Percentiles rank a stretch among this genome's conserved stretches.
phyloP scores from a whole-genome alignment of 2,329 filamentous ascomycete species.

The Aspergillus amoenus region DNA sequence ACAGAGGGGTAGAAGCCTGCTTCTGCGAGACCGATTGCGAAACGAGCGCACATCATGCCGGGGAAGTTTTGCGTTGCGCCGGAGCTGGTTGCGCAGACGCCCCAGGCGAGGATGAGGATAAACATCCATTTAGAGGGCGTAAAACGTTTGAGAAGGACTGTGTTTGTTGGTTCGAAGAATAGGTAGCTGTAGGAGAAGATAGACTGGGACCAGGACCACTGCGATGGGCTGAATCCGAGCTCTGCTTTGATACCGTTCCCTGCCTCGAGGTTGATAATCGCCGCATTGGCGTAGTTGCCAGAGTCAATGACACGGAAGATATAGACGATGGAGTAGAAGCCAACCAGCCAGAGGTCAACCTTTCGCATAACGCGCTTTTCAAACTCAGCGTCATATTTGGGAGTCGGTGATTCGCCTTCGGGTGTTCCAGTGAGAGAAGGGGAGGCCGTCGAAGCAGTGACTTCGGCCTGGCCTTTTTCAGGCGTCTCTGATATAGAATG shows the following conservation, averaged over 20 bases:
- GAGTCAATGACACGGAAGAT: slow-evolving; percentile 43
- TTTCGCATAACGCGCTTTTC: slow-evolving; percentile 35
- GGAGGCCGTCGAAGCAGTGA: not conserved
- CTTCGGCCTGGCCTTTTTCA: not conserved
- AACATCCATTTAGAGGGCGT: slow-evolving; percentile 39
- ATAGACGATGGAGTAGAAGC: slow-evolving; percentile 39
- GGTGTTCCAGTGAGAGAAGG: not conserved
- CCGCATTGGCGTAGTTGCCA: slow-evolving; percentile 42
- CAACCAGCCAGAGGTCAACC: slow-evolving; percentile 32
- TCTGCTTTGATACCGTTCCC: slow-evolving; percentile 43
- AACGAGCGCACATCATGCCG: slow-evolving; percentile 41
- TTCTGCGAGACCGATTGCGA: slow-evolving; percentile 39
- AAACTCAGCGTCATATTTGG: slow-evolving; percentile 14
- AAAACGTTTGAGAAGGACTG: slow-evolving; percentile 38
- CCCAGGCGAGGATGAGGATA: slow-evolving; percentile 36
- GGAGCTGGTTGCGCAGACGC: slow-evolving; percentile 36
- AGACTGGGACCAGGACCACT: slow-evolving; percentile 43
- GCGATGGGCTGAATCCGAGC: slow-evolving; percentile 29
- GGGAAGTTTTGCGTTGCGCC: slow-evolving; percentile 35
- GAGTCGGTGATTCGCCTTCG: not conserved
- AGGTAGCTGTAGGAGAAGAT: slow-evolving; percentile 45
- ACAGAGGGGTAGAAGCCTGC: slow-evolving; percentile 38
- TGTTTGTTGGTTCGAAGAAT: slow-evolving; percentile 41
- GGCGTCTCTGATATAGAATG: not conserved
- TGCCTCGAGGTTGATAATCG: slow-evolving; percentile 43